Conservation (phyloP, 2,329 filamentous ascomycete genomes). For the Hypocreales sp. region DNA sequence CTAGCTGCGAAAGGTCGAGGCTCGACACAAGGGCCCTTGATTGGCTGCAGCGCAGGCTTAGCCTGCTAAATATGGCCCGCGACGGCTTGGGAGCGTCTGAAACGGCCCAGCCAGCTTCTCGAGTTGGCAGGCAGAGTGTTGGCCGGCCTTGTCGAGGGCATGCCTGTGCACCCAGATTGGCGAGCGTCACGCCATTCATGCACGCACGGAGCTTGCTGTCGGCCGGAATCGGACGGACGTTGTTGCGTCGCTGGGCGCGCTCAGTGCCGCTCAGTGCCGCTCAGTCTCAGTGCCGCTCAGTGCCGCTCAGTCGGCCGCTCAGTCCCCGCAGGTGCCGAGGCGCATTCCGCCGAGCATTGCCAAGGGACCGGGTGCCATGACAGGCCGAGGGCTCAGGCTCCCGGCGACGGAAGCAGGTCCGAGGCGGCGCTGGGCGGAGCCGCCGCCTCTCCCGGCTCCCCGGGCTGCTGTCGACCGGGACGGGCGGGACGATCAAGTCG, state of each 20-base stretch:
- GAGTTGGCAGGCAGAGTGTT: no score
- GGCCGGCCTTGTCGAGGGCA: no score
- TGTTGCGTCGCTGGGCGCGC: not conserved
- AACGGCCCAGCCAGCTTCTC: no score
- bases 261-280: not conserved
- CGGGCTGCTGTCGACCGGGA: no score
- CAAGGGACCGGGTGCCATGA: not conserved
- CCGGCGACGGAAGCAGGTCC: no score
- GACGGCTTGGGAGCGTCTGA: no score
- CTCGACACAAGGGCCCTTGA: not conserved
- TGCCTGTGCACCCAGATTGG: conserved; percentile 8
- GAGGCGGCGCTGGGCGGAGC: no score
- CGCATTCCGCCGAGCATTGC: not conserved
- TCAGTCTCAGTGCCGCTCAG: not conserved
- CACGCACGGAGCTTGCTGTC: not conserved
- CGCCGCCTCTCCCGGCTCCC: no score
- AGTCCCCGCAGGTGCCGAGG: not conserved
- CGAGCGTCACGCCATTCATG: conserved; percentile 10
- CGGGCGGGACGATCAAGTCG: not conserved
- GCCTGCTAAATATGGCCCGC: no score
- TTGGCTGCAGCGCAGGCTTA: not conserved
- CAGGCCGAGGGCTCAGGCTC: not conserved
- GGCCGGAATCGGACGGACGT: not conserved
- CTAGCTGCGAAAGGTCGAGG: no score
- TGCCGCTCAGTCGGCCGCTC: not conserved